Base-by-base conservation (phyloP, 305 asterid genomes). In the Solanum chacoense region DNA sequence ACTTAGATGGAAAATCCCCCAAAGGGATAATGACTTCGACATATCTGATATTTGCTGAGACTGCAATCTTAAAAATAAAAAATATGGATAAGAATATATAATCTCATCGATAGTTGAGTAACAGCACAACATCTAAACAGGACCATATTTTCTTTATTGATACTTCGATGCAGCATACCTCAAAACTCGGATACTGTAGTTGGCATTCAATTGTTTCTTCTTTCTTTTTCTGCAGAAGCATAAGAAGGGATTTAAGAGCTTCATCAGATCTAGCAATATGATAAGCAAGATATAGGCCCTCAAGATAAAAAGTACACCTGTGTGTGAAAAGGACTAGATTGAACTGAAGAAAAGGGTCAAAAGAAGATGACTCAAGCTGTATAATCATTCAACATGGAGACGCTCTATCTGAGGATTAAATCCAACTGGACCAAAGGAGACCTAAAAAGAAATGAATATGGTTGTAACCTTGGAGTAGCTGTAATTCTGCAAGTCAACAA, bases 401-500 rank as follows among this genome's bases (percentile, higher is more conserved):
- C 6, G 6, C 71, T 81, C 37, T 28, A 81, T 45, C 28, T 45
- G 26, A 81, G 38, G 38, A 42, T 35, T 45, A 81, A 28, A 81
- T 42, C 28, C 13, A 69, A 40, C 79, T 24, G 36, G 59, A 50
- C 88, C 35, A 75, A 42, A 87, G 83, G 40, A 69, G 26, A 59
- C 69, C 34, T 69, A 40, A 81, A 10, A 76, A 11, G 50, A 76
- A 81, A 76, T 59, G 22, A 63, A 31, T 16, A 78, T 80, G 67
- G 14, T 79, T 85, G 34, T 45, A 72, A 96, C 99, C 98, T 95
- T 95, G 87, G 98, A 89, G 89, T 96, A 97, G 87, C 90, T 88
- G 91, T 96, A 96, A 88, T 91, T 93, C 94, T 96, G 98, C 95
- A 97, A 94, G 93, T 97, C 99, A 89, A 96, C 96, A 91, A 97